These are phyloP conservation scores for Neurospora sp. DNA, from an alignment of 495 filamentous ascomycete species.

Conservation along the genomic window DNA sequence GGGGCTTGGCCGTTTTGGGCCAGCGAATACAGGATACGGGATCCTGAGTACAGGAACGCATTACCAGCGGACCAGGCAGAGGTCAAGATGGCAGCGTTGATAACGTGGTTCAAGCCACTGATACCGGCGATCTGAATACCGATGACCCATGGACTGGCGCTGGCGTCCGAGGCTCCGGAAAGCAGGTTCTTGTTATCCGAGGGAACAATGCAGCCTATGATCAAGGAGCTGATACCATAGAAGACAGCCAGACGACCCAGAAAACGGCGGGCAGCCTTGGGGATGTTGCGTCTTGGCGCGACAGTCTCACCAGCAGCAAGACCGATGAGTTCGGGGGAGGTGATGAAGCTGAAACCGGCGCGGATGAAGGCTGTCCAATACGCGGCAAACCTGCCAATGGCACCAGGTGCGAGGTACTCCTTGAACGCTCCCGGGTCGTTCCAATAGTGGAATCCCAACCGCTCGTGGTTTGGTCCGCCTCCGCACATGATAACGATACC, in stretches of 20 bases:
- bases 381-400: constrained; percentile 37
- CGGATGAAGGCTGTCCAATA: constrained; percentile 38
- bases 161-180: constrained; percentile 44
- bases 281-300: constrained; percentile 65
- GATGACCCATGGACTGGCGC: constrained; percentile 50
- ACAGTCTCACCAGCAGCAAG: constrained; percentile 71
- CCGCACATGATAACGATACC: constrained; percentile 64
- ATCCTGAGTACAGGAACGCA: constrained; percentile 73
- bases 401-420: constrained; percentile 42
- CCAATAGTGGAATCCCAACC: constrained; percentile 60
- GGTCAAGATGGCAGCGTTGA: constrained; percentile 40
- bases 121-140: constrained; percentile 38
- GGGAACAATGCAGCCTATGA: constrained; percentile 58
- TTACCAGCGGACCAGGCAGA: constrained; percentile 53
- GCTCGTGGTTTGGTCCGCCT: constrained; percentile 46
- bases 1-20: constrained; percentile 57
- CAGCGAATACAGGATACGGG: constrained; percentile 63
- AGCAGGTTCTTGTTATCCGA: constrained; percentile 46
- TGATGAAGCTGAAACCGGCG: constrained; percentile 42
- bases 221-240: constrained; percentile 61
- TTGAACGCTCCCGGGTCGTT: constrained; percentile 61
- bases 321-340: constrained; percentile 40
- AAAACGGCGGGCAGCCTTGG: constrained; percentile 61
- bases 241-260: constrained; percentile 62
- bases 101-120: constrained; percentile 33